A percentile compares a stretch with the other conserved stretches of the same genome.
Conservation (phyloP, 2,329 filamentous ascomycete species). For the Sporothrix mexicana region DNA sequence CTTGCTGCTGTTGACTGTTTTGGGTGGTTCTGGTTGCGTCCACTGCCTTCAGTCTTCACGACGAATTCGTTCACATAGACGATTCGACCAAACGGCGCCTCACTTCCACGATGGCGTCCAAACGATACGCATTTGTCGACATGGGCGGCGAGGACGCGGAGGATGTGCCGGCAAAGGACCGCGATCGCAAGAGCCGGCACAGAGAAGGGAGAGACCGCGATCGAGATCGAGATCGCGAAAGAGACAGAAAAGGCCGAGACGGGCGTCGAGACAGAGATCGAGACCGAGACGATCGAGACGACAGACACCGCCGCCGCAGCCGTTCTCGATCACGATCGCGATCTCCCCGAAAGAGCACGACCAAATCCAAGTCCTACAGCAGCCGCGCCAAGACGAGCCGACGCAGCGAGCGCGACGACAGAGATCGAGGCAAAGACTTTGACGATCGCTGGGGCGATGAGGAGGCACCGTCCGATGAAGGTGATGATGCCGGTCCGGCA, state of each 20-base stretch:
- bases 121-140: slow-evolving; percentile 69
- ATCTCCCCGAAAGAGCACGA: slow-evolving; percentile 36
- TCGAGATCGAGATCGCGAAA: slow-evolving; percentile 44
- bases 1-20: background rate
- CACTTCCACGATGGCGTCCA: slow-evolving; percentile 47
- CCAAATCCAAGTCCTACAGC: slow-evolving; percentile 52
- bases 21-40: background rate
- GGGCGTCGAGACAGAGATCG: slow-evolving; percentile 47
- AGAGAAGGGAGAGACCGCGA: no score
- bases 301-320: slow-evolving; percentile 38
- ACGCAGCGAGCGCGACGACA: slow-evolving; percentile 53
- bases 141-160: slow-evolving; percentile 66
- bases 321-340: slow-evolving; percentile 39
- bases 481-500: slow-evolving; percentile 50
- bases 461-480: slow-evolving; percentile 55
- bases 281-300: slow-evolving; percentile 1
- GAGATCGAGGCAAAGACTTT: slow-evolving; percentile 53
- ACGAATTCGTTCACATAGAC: no score
- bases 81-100: background rate
- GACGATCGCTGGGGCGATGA: slow-evolving; percentile 86
- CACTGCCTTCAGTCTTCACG: background rate
- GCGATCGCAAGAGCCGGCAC: slow-evolving; percentile 53
- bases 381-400: slow-evolving; percentile 47
- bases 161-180: slow-evolving; percentile 33
- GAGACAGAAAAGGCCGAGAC: slow-evolving; percentile 42